Evolutionary conservation across 441 rosid genomes (phyloP), one percentile per base, ranked within the genome.

Genomic region (Isatis lusitanica): DNA sequence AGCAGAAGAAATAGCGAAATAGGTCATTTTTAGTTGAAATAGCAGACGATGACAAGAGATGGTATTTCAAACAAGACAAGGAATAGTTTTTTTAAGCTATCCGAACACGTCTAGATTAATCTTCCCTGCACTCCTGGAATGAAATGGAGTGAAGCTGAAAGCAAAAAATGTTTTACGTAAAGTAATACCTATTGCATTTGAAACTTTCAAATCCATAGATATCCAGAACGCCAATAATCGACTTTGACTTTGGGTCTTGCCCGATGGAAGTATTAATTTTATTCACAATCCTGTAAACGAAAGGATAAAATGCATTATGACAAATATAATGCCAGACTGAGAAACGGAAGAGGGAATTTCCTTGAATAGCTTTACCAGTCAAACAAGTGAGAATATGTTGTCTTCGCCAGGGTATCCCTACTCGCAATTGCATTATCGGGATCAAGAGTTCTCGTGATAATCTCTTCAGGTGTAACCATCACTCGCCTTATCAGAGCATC

Each of bases 131-230:
- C 48, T 42, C 74, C n/a, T 39, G 60, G 65, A 75, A 55, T 36
- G 39, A 70, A 75, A 55, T 52, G 51, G 38, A 30, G 48, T 17
- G 39, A 64, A 57, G 17, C 42, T 70, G 71, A 76, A 38, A 47
- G 62, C 61, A 76, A 69, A 44, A 17, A 10, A 31, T 31, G 38
- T 39, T 60, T 50, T 50, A 66, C 9, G 28, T 59, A 67, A 52
- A 73, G 46, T 24, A 51, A 66, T 79, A 95, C 99, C 98, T 96
- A 75, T 96, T 96, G 83, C 85, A 88, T 83, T 96, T 87, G 73
- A 96, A 96, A 83, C 99, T 96, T 83, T 96, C 99, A 79, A 96
- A 96, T 42, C 99, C 98, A 85, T 96, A 96, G 71, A 96, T 93
- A 85, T 93, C 98, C 81, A 96, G 94, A 77, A 96, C 99, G 83